Evolutionary conservation across 208 protist species (phyloP), one percentile per base, ranked within the genome.

Genomic region (Trypanosoma melophagium): DNA sequence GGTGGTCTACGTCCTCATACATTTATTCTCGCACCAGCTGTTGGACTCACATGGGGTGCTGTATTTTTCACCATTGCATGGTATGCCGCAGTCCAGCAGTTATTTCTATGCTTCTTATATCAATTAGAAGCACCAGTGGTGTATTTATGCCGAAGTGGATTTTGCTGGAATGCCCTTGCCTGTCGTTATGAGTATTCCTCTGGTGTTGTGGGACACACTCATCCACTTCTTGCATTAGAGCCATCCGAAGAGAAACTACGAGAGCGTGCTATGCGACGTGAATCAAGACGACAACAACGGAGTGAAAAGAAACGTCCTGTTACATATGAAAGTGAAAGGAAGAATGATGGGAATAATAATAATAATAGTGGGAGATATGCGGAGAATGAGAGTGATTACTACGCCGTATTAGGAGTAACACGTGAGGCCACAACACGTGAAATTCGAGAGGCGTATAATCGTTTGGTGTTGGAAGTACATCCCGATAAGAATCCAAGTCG

Each of bases 401-500:
- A 97, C 73, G 80, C 71, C 0, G 60, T 89, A 45, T 73, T 97
- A 9, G 86, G 86, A 9, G 73, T 97, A 14, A 21, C 71, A 9
- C 61, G 55, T 8, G 74, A 82, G 42, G 91, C 91, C 7, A 89
- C 70, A 10, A 61, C 84, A 61, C 75, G 80, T 41, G 75, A 97
- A 56, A 94, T 97, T 58, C 95, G 95, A 50, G 79, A 73, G 56
- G 94, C 94, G 22, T 97, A 93, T 75, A 95, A 91, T 61, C 74
- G 80, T 51, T 69, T 92, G 8, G 92, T 83, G 14, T 65, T 97
- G n/a, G 80, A 96, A 60, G 19, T 95, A 16, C 94, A 97, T 63
- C 94, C 94, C 3, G 94, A 97, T 60, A 86, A 83, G 52, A 92
- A 95, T 72, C 81, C 88, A 1, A 84, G 69, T 58, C 86, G 83